Percentiles rank a stretch among this genome's conserved stretches.
Evolutionary conservation across 2,329 filamentous ascomycete genomes (phyloP).

Genomic region (Claviceps fusiformis): DNA sequence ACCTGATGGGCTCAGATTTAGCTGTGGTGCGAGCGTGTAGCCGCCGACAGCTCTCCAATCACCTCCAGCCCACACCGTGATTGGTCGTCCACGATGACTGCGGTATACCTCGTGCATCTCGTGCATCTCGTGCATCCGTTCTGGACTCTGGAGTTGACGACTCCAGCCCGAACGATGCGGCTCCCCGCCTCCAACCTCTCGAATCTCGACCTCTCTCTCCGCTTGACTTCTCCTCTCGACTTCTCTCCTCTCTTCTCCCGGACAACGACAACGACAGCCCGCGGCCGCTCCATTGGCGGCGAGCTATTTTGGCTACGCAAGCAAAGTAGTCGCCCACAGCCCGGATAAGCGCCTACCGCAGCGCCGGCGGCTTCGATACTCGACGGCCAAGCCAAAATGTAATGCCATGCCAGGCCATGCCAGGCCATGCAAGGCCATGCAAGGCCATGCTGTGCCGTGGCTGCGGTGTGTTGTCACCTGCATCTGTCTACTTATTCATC

Average conservation of each 20-base stretch:
- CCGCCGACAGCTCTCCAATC: constrained; percentile 24
- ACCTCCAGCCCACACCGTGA: constrained; percentile 7
- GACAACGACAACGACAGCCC: background rate
- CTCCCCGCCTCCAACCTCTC: no score
- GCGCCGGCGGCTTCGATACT: background rate
- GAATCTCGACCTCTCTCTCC: background rate
- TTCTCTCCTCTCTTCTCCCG: background rate
- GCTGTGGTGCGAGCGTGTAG: constrained; percentile 18
- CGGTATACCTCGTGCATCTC: background rate
- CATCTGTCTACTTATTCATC: no score
- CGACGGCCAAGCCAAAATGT: constrained; percentile 1
- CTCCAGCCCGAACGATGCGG: no score
- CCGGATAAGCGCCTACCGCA: constrained; percentile 1
- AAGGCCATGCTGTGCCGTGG: background rate
- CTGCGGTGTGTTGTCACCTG: background rate
- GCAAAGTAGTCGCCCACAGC: background rate
- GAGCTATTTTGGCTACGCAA: background rate
- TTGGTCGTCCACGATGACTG: background rate
- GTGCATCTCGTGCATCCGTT: background rate
- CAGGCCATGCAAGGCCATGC: no score
- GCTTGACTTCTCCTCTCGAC: no score
- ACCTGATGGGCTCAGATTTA: constrained; percentile 18
- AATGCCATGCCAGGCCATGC: background rate
- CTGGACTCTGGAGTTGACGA: no score
- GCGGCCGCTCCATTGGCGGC: background rate